Percentiles rank a stretch among this genome's conserved stretches.
Evolutionary conservation across 495 filamentous ascomycete genomes (phyloP).

Genomic region (Aspergillus hancockii): DNA sequence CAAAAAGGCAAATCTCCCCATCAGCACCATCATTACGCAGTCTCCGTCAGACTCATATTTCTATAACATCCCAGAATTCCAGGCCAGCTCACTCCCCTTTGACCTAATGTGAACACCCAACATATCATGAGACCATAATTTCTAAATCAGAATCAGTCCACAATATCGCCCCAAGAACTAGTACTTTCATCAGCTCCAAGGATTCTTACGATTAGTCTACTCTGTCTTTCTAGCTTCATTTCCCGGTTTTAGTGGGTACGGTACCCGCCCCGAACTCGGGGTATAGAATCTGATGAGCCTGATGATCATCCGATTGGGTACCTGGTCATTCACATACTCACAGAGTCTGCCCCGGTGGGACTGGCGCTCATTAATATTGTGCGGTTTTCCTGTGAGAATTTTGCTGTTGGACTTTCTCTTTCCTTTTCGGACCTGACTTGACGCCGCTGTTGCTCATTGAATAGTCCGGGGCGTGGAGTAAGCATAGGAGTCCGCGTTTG

Average conservation of each 20-base stretch:
- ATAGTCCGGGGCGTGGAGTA: no score
- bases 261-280: not conserved
- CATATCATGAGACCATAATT: not conserved
- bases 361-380: no score
- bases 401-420: no score
- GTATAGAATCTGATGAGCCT: not conserved
- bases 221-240: not conserved
- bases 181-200: not conserved
- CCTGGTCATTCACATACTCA: not conserved
- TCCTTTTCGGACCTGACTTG: no score
- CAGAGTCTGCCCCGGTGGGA: no score
- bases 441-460: no score
- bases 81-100: not conserved
- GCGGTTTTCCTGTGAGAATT: no score
- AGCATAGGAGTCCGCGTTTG: no score
- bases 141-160: not conserved
- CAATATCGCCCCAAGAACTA: not conserved
- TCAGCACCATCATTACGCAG: not conserved
- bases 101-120: not conserved
- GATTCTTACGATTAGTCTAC: not conserved
- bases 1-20: not conserved
- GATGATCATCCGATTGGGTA: not conserved
- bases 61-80: not conserved
- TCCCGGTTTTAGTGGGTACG: not conserved
- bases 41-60: not conserved